phyloP scores from a whole-genome alignment of 2,329 filamentous ascomycete species.

The Cadophora gregata region DNA sequence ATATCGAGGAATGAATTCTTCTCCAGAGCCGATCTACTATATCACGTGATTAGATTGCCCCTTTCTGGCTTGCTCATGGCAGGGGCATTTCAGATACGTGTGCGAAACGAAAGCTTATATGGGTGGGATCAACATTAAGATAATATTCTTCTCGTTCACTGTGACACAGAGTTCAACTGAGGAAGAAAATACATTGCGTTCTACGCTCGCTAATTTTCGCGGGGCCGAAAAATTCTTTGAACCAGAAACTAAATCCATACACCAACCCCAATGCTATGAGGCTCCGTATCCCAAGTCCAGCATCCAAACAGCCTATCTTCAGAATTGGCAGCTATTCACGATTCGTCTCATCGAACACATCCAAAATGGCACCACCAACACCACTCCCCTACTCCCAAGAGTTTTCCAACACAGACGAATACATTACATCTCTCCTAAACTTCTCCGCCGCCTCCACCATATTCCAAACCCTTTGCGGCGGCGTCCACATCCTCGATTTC shows the following conservation, averaged over 20 bases:
- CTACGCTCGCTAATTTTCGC: conserved; percentile 18
- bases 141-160: no score
- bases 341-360: neutral
- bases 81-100: no score
- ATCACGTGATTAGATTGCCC: no score
- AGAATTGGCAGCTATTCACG: neutral
- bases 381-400: conserved; percentile 39
- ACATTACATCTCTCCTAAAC: conserved; percentile 76
- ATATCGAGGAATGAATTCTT: no score
- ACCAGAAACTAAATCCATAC: neutral
- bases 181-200: no score
- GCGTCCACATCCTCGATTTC: conserved; percentile 97
- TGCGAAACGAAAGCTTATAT: no score
- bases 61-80: no score
- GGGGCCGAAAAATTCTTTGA: conserved; percentile 22
- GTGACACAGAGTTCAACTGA: no score
- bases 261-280: conserved; percentile 5
- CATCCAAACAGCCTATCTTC: neutral
- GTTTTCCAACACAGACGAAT: conserved; percentile 76
- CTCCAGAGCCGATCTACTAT: no score
- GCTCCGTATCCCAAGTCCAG: neutral
- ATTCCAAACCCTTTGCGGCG: conserved; percentile 90
- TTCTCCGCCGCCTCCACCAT: conserved; percentile 77
- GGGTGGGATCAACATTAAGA: no score
- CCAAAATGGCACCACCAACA: conserved; percentile 39